These are phyloP conservation scores for Nicotiana undulata DNA, from an alignment of 257 asterid species.

Conservation along the genomic window DNA sequence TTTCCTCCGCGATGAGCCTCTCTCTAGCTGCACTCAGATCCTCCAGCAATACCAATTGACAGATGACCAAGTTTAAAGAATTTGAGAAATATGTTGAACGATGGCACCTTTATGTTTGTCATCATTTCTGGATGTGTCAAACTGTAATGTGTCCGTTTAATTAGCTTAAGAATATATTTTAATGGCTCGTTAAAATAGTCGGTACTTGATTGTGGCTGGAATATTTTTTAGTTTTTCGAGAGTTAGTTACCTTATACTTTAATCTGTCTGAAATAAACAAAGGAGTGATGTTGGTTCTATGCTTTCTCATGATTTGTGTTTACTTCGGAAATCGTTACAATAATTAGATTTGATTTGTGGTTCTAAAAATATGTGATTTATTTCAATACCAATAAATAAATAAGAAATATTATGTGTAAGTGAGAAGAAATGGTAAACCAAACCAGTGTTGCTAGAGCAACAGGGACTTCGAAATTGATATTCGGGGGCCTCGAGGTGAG, in stretches of 20 bases:
- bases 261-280: neutral
- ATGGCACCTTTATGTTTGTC: neutral
- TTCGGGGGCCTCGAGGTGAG: too few species aligned
- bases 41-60: slow-evolving; percentile 32
- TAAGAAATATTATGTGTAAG: too few species aligned
- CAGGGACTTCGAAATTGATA: too few species aligned
- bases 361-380: too few species aligned
- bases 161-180: neutral
- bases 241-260: neutral
- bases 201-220: neutral
- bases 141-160: neutral
- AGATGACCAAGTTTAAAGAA: slow-evolving; percentile 14
- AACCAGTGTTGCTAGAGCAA: too few species aligned
- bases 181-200: neutral
- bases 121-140: neutral
- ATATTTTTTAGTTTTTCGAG: neutral
- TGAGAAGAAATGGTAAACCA: too few species aligned
- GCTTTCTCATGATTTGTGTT: neutral
- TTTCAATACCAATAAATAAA: too few species aligned
- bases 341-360: too few species aligned
- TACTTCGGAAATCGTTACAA: too few species aligned
- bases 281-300: neutral
- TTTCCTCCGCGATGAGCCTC: slow-evolving; percentile 21
- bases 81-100: neutral
- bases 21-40: slow-evolving; percentile 33